phyloP scores from a whole-genome alignment of 2,329 filamentous ascomycete genomes.

The Tolypocladium amazonense region DNA sequence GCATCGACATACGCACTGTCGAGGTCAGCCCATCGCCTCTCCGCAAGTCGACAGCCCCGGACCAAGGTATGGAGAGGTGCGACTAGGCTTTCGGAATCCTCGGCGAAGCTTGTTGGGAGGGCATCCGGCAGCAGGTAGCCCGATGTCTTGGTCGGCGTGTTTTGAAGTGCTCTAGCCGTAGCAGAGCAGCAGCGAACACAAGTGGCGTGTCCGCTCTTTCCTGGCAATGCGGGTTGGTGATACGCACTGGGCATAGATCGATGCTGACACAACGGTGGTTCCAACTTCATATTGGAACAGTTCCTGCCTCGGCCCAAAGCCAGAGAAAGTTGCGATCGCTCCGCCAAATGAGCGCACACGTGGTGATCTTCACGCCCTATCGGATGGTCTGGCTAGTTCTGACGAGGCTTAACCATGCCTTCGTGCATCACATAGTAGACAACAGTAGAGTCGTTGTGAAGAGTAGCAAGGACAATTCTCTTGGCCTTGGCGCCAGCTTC shows the following conservation, averaged over 20 bases:
- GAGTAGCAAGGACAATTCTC: constrained; percentile 60
- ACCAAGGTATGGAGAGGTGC: constrained; percentile 41
- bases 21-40: constrained; percentile 35
- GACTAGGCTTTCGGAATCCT: constrained; percentile 21
- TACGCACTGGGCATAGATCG: not conserved
- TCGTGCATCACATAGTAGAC: constrained; percentile 81
- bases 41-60: not conserved
- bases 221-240: not conserved
- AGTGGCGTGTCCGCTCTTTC: constrained; percentile 42
- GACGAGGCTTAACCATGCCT: constrained; percentile 75
- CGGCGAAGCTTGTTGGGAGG: constrained; percentile 41
- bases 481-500: constrained; percentile 44
- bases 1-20: constrained; percentile 65
- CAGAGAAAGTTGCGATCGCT: constrained; percentile 58
- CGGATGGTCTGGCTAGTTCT: constrained; percentile 47
- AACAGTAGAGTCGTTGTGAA: constrained; percentile 72
- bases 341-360: constrained; percentile 66
- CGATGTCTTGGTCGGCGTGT: constrained; percentile 67
- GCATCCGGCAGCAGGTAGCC: constrained; percentile 64
- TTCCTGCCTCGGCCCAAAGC: constrained; percentile 61
- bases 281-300: constrained; percentile 66
- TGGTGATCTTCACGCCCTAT: constrained; percentile 56
- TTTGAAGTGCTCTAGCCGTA: constrained; percentile 52
- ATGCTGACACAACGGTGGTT: not conserved
- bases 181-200: constrained; percentile 59